These are phyloP conservation scores for Acrodontium crateriforme DNA, from an alignment of 2,329 filamentous ascomycete genomes.

Conservation along the genomic window DNA sequence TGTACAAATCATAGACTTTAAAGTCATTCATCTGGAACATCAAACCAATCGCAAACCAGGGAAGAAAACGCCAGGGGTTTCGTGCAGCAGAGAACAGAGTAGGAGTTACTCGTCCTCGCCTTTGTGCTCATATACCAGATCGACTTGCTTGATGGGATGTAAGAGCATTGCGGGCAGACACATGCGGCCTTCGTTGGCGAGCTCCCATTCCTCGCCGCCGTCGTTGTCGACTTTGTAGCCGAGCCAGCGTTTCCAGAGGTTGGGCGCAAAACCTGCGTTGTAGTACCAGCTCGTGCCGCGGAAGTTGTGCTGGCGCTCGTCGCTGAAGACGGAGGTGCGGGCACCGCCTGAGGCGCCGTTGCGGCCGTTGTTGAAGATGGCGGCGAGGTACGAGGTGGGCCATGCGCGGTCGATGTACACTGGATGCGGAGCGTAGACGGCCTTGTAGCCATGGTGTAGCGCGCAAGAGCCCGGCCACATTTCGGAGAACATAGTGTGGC, in stretches of 20 bases:
- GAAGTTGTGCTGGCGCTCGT: conserved; percentile 41
- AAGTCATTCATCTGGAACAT: too few species aligned
- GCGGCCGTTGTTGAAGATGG: conserved; percentile 42
- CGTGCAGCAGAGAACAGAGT: too few species aligned
- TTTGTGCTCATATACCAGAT: conserved; percentile 31
- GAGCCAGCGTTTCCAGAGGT: conserved; percentile 43
- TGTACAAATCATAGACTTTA: too few species aligned
- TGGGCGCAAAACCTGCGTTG: conserved; percentile 37
- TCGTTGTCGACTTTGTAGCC: conserved; percentile 39
- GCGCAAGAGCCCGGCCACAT: conserved; percentile 64
- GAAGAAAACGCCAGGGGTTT: too few species aligned
- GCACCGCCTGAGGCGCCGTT: conserved; percentile 37
- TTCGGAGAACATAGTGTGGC: conserved; percentile 62
- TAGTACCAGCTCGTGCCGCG: conserved; percentile 41
- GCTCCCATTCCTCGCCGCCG: conserved; percentile 32
- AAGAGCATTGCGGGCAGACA: conserved; percentile 34
- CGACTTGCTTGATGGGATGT: conserved; percentile 38
- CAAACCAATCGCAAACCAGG: too few species aligned
- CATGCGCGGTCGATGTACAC: conserved; percentile 44
- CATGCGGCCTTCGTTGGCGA: conserved; percentile 33
- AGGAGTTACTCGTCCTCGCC: conserved; percentile 13
- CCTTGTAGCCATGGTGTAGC: conserved; percentile 64
- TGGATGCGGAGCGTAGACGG: conserved; percentile 49
- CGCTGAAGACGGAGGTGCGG: conserved; percentile 34
- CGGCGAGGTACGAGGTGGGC: conserved; percentile 40